Conservation (phyloP, 2,329 filamentous ascomycete species). For the Pseudopyricularia cyperi region DNA sequence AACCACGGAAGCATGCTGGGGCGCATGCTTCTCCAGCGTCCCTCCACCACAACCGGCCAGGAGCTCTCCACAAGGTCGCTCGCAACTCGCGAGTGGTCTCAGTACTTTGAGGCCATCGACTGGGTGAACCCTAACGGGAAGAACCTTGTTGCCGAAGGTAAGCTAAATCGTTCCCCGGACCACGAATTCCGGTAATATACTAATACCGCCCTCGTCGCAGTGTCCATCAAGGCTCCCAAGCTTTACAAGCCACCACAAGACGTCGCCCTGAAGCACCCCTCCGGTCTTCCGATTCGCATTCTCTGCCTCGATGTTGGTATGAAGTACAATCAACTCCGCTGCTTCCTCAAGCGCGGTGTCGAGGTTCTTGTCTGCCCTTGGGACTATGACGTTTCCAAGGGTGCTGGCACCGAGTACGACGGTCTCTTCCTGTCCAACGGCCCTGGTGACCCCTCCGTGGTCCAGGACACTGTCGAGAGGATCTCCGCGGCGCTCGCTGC, state of each 20-base stretch:
- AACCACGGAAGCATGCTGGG: slow-evolving; percentile 95
- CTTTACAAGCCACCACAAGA: slow-evolving; percentile 67
- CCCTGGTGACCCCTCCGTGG: slow-evolving; percentile 82
- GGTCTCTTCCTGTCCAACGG: slow-evolving; percentile 97
- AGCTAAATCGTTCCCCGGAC: slow-evolving; percentile 20
- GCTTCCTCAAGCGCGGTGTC: slow-evolving; percentile 78
- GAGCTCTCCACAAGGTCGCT: slow-evolving; percentile 13
- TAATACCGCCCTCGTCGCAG: slow-evolving; percentile 28
- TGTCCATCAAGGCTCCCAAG: slow-evolving; percentile 78
- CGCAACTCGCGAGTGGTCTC: slow-evolving; percentile 28
- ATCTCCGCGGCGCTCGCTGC: slow-evolving; percentile 64
- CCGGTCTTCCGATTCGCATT: slow-evolving; percentile 74
- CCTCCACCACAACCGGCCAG: slow-evolving; percentile 27
- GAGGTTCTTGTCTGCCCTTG: slow-evolving; percentile 92
- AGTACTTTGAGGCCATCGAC: slow-evolving; percentile 65
- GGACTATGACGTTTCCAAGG: slow-evolving; percentile 78
- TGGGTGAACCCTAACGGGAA: slow-evolving; percentile 88
- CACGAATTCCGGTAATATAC: neutral
- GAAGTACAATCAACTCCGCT: slow-evolving; percentile 96
- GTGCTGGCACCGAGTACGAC: slow-evolving; percentile 76
- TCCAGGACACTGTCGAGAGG: slow-evolving; percentile 68
- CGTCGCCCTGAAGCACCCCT: slow-evolving; percentile 69
- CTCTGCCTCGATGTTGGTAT: slow-evolving; percentile 93
- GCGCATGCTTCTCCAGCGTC: slow-evolving; percentile 66
- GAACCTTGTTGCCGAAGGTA: slow-evolving; percentile 91